phyloP scores from a whole-genome alignment of 2,329 filamentous ascomycete species.

The Tothia fuscella region DNA sequence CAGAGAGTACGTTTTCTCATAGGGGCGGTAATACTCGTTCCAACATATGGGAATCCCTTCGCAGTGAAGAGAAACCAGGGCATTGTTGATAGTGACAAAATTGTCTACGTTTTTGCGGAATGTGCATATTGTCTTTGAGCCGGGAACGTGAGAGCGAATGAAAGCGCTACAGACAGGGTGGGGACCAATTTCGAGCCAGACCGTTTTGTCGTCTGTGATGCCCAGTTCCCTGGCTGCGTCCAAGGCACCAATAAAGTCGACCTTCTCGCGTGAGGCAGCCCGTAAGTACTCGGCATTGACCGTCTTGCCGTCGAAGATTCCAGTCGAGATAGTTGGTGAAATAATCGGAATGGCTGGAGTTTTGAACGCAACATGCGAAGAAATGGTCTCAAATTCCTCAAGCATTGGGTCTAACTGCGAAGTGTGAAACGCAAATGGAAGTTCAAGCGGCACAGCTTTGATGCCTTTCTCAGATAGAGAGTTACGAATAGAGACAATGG shows the following conservation, averaged over 20 bases:
- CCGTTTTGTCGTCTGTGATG: not conserved
- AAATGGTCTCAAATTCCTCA: conserved; percentile 14
- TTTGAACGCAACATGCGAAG: conserved; percentile 14
- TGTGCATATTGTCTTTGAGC: conserved; percentile 9
- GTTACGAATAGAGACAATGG: conserved; percentile 43
- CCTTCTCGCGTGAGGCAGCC: conserved; percentile 11
- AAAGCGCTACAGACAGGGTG: conserved; percentile 1
- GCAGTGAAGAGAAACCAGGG: conserved; percentile 38
- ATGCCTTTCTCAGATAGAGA: conserved; percentile 35
- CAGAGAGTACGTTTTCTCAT: conserved; percentile 33
- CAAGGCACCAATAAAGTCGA: conserved; percentile 10
- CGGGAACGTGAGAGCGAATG: conserved; percentile 13
- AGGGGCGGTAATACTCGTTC: conserved; percentile 47
- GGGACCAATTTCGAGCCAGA: conserved; percentile 8
- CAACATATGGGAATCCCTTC: conserved; percentile 47
- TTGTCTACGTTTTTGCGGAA: conserved; percentile 12
- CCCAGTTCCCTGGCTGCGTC: not conserved
- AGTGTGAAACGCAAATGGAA: conserved; percentile 23
- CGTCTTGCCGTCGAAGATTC: conserved; percentile 15
- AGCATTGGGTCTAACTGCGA: conserved; percentile 20
- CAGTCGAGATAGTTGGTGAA: conserved; percentile 17
- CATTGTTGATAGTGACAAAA: conserved; percentile 41
- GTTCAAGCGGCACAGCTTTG: conserved; percentile 12
- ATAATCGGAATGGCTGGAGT: conserved; percentile 21
- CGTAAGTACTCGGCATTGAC: conserved; percentile 15